These are phyloP conservation scores for Rhododendron griersonianum DNA, from an alignment of 148 eudicot genomes.

Conservation along the genomic window DNA sequence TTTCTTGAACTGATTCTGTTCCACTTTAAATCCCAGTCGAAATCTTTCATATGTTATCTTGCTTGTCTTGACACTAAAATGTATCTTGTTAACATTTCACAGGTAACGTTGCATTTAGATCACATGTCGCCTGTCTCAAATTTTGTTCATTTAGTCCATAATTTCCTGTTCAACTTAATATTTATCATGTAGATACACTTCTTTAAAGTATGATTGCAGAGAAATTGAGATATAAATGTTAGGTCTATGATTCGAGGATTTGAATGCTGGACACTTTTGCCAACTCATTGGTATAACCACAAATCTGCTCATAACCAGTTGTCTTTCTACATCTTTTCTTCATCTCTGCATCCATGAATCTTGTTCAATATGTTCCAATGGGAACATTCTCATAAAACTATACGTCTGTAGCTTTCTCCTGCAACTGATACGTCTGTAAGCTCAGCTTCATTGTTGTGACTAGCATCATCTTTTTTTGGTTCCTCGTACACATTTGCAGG, in stretches of 20 bases:
- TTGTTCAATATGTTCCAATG: background rate
- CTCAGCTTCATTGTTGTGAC: slow-evolving; percentile 4
- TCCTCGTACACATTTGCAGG: slow-evolving; percentile 33
- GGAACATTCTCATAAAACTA: background rate
- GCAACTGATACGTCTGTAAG: background rate
- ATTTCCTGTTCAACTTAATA: background rate
- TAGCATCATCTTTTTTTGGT: background rate
- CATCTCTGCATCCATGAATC: background rate
- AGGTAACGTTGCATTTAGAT: slow-evolving; percentile 25
- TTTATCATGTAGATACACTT: background rate
- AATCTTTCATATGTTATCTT: background rate
- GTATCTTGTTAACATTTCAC: slow-evolving; percentile 41
- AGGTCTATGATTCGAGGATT: background rate
- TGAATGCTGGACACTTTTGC: background rate
- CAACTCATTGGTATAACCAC: too few species aligned
- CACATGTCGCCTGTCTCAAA: background rate
- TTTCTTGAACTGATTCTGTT: background rate
- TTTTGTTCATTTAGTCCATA: background rate
- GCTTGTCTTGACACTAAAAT: slow-evolving; percentile 17
- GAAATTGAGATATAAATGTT: background rate
- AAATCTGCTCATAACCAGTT: background rate
- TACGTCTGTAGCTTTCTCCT: background rate
- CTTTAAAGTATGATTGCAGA: background rate
- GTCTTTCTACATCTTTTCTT: background rate
- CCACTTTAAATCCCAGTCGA: background rate